Base-by-base conservation (phyloP, 2,329 filamentous ascomycete species). In the Fusarium sp. region DNA sequence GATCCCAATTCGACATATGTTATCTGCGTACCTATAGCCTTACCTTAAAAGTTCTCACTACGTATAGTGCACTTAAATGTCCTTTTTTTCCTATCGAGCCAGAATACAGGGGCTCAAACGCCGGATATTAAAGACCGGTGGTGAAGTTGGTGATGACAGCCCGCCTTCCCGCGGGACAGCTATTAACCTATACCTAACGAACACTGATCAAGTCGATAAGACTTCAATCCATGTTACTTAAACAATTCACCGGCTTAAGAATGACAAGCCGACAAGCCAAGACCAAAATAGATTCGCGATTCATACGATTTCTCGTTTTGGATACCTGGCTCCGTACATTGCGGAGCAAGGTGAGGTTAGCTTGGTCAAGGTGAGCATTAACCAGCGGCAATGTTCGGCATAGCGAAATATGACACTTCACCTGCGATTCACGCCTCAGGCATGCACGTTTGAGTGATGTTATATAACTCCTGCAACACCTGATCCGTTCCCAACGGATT, bases 91-190 rank as follows among this genome's bases (percentile, higher is more conserved):
- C 10, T 48, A 41, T 32, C 22, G 24, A 48, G 58, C n/a, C 18
- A 46, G 32, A 49, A 44, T 43, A 20, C 29, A 44, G 29, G 34
- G 30, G 38, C 25, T 29, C 4, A 47, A 9, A 47, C 47, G 12
- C 30, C 69, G 71, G 65, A 62, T 56, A 62, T 63, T 63, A 41
- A 71, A 72, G 52, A 16, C 72, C 70, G 72, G 47, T 18, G 16
- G 30, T 32, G 18, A 62, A 48, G 32, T 58, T 62, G 20, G 27
- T 34, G 47, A 45, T 47, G 55, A n/a, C n/a, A 56, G 40, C 43
- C 25, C 49, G 43, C 43, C 52, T 61, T 67, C 60, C 38, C 41
- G 43, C 41, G 38, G 49, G n/a, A 41, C n/a, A 41, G 24, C 13
- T 22, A 27, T 29, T 47, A 27, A 38, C 18, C 18, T n/a, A n/a